Evolutionary conservation across 2,329 filamentous ascomycete genomes (phyloP), one percentile per base, ranked within the genome.

Genomic region (Ceratocystis alfenasii): DNA sequence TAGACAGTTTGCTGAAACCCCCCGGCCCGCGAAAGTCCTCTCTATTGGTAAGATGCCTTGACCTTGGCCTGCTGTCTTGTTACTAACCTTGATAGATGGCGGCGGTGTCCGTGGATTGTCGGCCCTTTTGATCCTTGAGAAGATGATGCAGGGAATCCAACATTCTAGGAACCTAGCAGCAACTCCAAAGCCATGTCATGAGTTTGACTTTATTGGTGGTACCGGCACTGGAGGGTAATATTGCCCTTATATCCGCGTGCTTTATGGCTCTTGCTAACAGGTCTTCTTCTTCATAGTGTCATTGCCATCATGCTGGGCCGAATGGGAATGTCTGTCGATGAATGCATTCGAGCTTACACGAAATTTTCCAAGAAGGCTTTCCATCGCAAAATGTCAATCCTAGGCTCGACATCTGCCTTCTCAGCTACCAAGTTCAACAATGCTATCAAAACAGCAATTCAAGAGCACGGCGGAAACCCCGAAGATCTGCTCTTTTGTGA

Each of bases 151-250:
- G 36, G 66, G 68, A 17, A 59, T 72, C 0, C 60, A 67, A 44
- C 30, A 68, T 1, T 50, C 53, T 22, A 64, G 65, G 12, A 65
- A 68, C 12, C 69, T 70, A 2, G 44, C 64, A 20, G 36, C 69
- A 30, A 28, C 69, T 2, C 72, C 71, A 5, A 69, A 50, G 48
- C 72, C 71, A 33, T 71, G 71, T 59, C 71, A 73, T 20, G 65
- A 69, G 41, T 74, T 73, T 65, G 69, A 74, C 25, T 63, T 73
- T 17, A 72, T 73, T 57, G 72, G 71, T 50, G 72, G 72, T 25
- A 74, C 72, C 28, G 72, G 72, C 64, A 73, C 72, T 1, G 71
- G 72, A 55, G 70, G 71, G 71, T 72, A 64, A 22, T 62, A 44
- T 15, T 15, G 2, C 36, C 8, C 1, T 33, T 15, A 3, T 44